Conservation (phyloP, 306 rosid species). For the Cotoneaster glaucophyllus region DNA sequence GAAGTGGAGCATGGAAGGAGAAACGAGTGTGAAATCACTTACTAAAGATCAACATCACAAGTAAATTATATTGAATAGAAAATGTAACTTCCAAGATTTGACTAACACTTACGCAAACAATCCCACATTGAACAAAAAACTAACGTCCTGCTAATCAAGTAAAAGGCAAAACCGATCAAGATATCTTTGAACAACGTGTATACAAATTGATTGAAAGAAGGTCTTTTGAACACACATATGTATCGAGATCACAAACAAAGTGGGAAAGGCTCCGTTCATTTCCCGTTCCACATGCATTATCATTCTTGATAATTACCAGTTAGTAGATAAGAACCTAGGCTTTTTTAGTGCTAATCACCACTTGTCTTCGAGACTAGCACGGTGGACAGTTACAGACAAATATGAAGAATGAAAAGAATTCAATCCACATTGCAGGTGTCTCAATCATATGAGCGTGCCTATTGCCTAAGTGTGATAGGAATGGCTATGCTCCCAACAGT, state of each 20-base stretch:
- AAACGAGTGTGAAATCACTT: too few species aligned
- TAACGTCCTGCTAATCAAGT: background rate
- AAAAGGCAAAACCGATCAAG: slow-evolving; percentile 12
- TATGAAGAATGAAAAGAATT: slow-evolving; percentile 82
- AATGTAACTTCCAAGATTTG: too few species aligned
- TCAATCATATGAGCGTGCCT: slow-evolving; percentile 86
- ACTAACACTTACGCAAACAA: background rate
- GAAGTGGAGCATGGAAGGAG: too few species aligned
- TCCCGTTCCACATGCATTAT: slow-evolving; percentile 3
- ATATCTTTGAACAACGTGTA: background rate
- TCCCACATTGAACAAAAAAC: background rate
- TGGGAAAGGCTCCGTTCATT: slow-evolving; percentile 4
- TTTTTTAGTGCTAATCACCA: slow-evolving; percentile 41
- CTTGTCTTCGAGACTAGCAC: slow-evolving; percentile 86
- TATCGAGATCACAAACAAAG: slow-evolving; percentile 24
- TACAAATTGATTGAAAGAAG: background rate
- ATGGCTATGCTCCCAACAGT: slow-evolving; percentile 83
- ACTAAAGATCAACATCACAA: background rate
- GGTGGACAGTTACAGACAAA: slow-evolving; percentile 89
- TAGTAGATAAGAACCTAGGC: background rate
- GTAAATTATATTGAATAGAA: background rate
- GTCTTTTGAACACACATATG: background rate
- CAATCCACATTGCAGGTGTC: slow-evolving; percentile 91
- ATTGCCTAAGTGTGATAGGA: slow-evolving; percentile 85
- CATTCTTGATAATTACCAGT: slow-evolving; percentile 14